phyloP scores from a whole-genome alignment of 164 flowering plant genomes.

The grape (Vitis vinifera) region DNA sequence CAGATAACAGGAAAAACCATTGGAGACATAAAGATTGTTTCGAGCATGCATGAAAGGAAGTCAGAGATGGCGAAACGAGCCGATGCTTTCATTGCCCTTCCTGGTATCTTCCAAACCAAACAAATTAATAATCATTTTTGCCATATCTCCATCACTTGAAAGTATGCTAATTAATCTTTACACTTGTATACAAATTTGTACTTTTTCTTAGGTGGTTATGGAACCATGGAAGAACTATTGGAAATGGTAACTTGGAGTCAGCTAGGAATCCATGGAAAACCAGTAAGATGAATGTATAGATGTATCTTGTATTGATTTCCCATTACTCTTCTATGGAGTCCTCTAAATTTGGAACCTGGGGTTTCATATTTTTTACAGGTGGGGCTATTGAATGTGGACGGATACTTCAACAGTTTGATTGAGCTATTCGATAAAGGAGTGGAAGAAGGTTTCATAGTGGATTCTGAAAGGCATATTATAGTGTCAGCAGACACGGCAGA shows the following conservation, averaged over 20 bases:
- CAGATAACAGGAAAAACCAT: neutral
- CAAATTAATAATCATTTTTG: neutral
- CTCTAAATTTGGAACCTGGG: neutral
- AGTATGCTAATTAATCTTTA: neutral
- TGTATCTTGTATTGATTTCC: neutral
- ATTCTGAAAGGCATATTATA: slow-evolving; percentile 28
- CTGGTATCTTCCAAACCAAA: neutral
- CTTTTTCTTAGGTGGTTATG: slow-evolving; percentile 34
- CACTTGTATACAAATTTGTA: neutral
- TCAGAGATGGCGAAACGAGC: neutral
- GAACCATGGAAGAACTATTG: slow-evolving; percentile 48
- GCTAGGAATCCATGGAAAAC: slow-evolving; percentile 45
- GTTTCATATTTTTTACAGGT: neutral
- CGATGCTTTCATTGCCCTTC: slow-evolving; percentile 1
- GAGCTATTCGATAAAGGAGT: slow-evolving; percentile 34
- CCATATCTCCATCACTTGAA: neutral
- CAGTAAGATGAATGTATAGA: slow-evolving; percentile 23
- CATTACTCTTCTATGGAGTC: neutral
- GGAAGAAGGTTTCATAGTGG: slow-evolving; percentile 31
- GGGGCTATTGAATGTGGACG: slow-evolving; percentile 1
- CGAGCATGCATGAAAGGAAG: slow-evolving; percentile 3
- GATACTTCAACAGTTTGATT: slow-evolving; percentile 11
- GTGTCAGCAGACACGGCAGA: slow-evolving; percentile 31
- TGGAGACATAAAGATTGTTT: neutral
- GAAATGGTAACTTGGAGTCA: slow-evolving; percentile 53